Percentiles rank a stretch among this genome's conserved stretches.
Evolutionary conservation across 2,329 filamentous ascomycete genomes (phyloP).

Genomic region (Claviceps humidiphila): DNA sequence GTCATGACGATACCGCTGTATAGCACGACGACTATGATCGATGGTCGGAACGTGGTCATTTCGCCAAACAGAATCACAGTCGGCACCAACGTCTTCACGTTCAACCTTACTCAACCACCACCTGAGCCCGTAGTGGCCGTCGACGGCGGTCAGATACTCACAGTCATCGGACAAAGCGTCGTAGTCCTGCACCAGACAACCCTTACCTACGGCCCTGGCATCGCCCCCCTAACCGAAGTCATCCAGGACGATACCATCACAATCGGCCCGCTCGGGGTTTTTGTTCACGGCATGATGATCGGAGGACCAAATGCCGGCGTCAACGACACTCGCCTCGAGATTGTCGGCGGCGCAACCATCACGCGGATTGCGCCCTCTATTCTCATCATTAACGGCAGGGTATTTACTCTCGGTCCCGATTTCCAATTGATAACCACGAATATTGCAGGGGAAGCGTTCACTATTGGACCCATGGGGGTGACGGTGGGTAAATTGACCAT

Average conservation of each 20-base stretch:
- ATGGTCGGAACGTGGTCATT: slow-evolving; percentile 21
- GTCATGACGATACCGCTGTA: slow-evolving; percentile 27
- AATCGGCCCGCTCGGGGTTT: slow-evolving; percentile 32
- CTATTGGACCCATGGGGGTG: slow-evolving; percentile 35
- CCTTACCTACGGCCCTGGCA: slow-evolving; percentile 29
- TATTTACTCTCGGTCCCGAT: slow-evolving; percentile 37
- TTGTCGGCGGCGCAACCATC: slow-evolving; percentile 40
- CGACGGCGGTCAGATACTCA: slow-evolving; percentile 34
- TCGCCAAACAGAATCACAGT: slow-evolving; percentile 23
- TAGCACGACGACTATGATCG: slow-evolving; percentile 21
- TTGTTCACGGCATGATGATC: slow-evolving; percentile 26
- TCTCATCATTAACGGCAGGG: slow-evolving; percentile 35
- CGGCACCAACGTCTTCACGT: slow-evolving; percentile 24
- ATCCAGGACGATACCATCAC: slow-evolving; percentile 39
- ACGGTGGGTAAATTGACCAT: slow-evolving; percentile 32
- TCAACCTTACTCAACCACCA: slow-evolving; percentile 16
- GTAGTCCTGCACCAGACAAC: slow-evolving; percentile 29
- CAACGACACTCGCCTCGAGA: slow-evolving; percentile 27
- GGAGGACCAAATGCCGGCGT: slow-evolving; percentile 26
- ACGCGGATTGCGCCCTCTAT: slow-evolving; percentile 34
- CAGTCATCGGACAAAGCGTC: slow-evolving; percentile 26
- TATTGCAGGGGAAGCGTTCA: slow-evolving; percentile 36
- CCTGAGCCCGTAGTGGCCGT: slow-evolving; percentile 30
- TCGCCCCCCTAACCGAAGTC: slow-evolving; percentile 21
- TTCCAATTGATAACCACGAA: slow-evolving; percentile 29